phyloP scores from a whole-genome alignment of 1,284 basidiomycete species.

The Apiotrichum akiyoshidainum region DNA sequence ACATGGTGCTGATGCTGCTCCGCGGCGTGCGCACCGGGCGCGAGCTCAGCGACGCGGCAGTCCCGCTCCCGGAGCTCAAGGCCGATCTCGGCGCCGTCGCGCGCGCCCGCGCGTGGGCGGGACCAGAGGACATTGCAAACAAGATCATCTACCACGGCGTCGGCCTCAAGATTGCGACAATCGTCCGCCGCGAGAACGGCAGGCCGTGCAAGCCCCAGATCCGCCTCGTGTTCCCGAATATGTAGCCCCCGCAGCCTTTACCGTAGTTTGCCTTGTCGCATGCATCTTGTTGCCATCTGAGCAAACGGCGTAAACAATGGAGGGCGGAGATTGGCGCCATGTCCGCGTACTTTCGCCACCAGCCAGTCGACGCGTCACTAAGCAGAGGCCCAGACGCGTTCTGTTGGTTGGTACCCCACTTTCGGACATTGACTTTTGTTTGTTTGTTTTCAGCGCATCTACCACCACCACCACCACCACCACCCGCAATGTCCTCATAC shows the following conservation, averaged over 20 bases:
- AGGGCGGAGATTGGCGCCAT: no score
- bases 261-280: background rate
- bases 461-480: background rate
- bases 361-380: background rate
- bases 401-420: no score
- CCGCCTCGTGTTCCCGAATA: constrained; percentile 23
- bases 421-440: no score
- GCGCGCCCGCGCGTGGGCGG: constrained; percentile 35
- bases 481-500: constrained; percentile 7
- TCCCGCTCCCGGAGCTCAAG: constrained; percentile 35
- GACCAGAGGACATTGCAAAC: constrained; percentile 24
- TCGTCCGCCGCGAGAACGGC: constrained; percentile 37
- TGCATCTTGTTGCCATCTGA: no score
- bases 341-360: no score
- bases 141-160: constrained; percentile 40
- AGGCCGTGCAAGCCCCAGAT: constrained; percentile 30
- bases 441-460: no score
- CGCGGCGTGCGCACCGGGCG: constrained; percentile 8
- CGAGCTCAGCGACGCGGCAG: constrained; percentile 7
- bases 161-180: constrained; percentile 33
- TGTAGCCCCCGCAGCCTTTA: background rate
- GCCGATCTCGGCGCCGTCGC: constrained; percentile 29
- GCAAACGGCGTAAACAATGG: no score
- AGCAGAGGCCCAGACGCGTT: no score
- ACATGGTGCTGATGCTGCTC: constrained; percentile 36